Evolutionary conservation across 169 alveolate species (phyloP).

Genomic region (Miamiensis avidus): DNA sequence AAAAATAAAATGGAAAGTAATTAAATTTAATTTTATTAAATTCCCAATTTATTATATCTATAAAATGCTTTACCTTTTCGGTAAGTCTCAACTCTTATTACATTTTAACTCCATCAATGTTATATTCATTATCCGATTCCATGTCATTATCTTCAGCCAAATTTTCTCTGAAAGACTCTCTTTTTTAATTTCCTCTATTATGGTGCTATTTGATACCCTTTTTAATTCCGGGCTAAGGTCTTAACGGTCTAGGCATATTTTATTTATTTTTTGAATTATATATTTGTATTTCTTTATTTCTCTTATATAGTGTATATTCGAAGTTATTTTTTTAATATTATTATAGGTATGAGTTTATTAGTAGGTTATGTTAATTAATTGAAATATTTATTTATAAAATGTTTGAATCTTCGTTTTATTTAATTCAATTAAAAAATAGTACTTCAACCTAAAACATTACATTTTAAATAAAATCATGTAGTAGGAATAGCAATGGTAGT

Average conservation of each 20-base stretch:
- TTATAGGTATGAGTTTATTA: no score
- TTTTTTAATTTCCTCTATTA: not conserved
- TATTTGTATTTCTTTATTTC: not conserved
- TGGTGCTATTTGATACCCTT: not conserved
- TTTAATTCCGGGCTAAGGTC: not conserved
- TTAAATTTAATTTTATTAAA: not conserved
- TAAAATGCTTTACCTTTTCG: constrained; percentile 17
- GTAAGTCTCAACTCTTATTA: not conserved
- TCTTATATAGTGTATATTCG: not conserved
- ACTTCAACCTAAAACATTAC: no score
- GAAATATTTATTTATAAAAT: not conserved
- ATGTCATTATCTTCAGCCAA: not conserved
- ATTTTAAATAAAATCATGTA: no score
- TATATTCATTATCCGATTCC: not conserved
- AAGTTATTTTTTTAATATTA: not conserved
- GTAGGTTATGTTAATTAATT: not conserved
- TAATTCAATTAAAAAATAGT: not conserved
- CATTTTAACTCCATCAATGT: constrained; percentile 1
- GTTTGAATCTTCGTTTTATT: no score
- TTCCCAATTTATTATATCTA: not conserved
- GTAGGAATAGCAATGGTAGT: no score
- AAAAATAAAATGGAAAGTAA: not conserved
- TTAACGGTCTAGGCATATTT: not conserved
- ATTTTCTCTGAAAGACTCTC: not conserved
- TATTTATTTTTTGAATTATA: no score